phyloP scores from a whole-genome alignment of 495 filamentous ascomycete genomes.

The Xylaria flabelliformis region DNA sequence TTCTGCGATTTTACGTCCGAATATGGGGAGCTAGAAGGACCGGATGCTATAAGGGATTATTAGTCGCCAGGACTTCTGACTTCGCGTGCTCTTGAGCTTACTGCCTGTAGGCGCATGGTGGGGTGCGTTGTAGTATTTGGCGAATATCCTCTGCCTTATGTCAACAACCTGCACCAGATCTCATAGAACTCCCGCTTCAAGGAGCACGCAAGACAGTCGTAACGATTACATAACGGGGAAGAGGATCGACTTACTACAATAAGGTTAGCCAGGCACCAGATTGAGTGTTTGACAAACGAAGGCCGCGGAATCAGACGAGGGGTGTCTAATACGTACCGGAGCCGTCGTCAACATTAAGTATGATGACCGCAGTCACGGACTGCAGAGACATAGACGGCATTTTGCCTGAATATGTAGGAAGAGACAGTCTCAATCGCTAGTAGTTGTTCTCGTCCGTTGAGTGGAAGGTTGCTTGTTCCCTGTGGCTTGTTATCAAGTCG shows the following conservation, averaged over 20 bases:
- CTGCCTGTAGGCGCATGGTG: constrained; percentile 68
- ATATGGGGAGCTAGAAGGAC: constrained; percentile 70
- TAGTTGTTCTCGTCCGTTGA: background rate
- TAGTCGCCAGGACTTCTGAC: background rate
- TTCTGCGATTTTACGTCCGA: constrained; percentile 90
- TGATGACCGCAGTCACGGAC: constrained; percentile 89
- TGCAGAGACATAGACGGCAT: constrained; percentile 79
- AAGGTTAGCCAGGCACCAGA: constrained; percentile 12
- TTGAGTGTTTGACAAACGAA: constrained; percentile 5
- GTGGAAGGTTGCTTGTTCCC: constrained; percentile 1
- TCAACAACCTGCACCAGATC: constrained; percentile 11
- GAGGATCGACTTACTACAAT: constrained; percentile 21
- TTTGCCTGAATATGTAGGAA: constrained; percentile 25
- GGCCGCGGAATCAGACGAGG: background rate
- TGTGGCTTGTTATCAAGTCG: background rate
- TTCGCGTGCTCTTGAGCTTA: constrained; percentile 27
- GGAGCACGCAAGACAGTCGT: background rate
- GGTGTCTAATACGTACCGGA: constrained; percentile 45
- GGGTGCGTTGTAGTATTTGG: constrained; percentile 93
- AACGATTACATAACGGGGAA: background rate
- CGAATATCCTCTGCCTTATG: constrained; percentile 69
- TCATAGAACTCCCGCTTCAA: background rate
- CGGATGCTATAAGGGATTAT: constrained; percentile 29
- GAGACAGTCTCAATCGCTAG: background rate
- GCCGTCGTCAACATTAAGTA: constrained; percentile 86